These are phyloP conservation scores for Xylariaceae sp. DNA, from an alignment of 2,329 filamentous ascomycete genomes.

Conservation along the genomic window DNA sequence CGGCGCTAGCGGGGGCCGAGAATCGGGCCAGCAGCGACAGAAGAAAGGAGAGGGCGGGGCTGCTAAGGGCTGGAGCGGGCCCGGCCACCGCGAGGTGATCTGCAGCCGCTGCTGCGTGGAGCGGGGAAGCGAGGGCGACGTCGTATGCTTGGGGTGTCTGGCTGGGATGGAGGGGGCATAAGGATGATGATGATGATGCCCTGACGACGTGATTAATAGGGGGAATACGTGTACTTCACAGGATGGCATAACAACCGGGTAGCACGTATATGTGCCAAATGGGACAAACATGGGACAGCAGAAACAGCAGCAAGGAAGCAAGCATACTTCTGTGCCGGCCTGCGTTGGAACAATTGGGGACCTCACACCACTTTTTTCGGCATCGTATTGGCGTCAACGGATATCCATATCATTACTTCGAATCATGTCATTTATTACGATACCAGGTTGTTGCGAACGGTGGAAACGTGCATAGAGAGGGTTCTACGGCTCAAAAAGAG, in stretches of 20 bases:
- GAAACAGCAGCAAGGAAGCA: background rate
- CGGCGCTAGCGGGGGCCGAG: constrained; percentile 15
- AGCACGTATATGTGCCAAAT: background rate
- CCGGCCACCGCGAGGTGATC: constrained; percentile 55
- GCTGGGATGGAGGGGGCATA: constrained; percentile 46
- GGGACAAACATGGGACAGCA: too few species aligned
- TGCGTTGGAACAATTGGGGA: too few species aligned
- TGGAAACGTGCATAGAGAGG: background rate
- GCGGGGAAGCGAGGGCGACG: constrained; percentile 63
- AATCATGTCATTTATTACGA: constrained; percentile 10
- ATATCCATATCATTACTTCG: constrained; percentile 9
- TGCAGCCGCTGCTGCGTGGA: constrained; percentile 73
- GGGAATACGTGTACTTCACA: background rate
- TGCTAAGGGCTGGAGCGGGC: constrained; percentile 35
- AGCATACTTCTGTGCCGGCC: too few species aligned
- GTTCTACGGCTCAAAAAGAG: background rate
- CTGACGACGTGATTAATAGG: constrained; percentile 3
- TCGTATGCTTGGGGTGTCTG: constrained; percentile 67
- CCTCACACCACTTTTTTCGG: too few species aligned
- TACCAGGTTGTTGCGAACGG: constrained; percentile 8
- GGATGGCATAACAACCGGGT: background rate
- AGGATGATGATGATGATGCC: constrained; percentile 35
- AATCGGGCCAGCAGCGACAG: constrained; percentile 21
- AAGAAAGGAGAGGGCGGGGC: constrained; percentile 39
- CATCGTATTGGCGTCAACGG: constrained; percentile 9